Base-by-base conservation (phyloP, 345 rosid species). In the Physaria fendleri region DNA sequence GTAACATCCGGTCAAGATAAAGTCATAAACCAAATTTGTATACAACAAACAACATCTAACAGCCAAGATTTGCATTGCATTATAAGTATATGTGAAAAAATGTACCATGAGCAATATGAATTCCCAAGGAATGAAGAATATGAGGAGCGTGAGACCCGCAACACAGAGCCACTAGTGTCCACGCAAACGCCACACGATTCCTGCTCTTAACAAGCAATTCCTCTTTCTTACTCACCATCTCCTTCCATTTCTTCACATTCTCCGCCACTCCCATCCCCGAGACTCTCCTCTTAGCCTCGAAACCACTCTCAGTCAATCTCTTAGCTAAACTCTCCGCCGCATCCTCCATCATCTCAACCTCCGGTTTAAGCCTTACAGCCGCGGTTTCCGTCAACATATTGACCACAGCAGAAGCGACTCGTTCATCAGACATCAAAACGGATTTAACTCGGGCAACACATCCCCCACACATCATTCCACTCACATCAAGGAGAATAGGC, bases 381-480 rank as follows among this genome's bases (percentile, higher is more conserved):
- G 88, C 94, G 33, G 95, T 83, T 71, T 93, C 97, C 0, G 90
- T 88, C 81, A 93, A 47, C 85, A 93, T 72, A 72, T 93, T 93
- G 74, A 93, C 97, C 43, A 71, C 95, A 7, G 71, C 95, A 18
- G 97, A 93, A 8, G 82, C 89, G 49, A 92, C 98, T 27, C 93
- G 82, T 4, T 74, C 79, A 66, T 86, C 98, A 29, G 93, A 58
- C 29, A 85, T 75, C 56, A 88, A 64, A 20, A 92, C 60, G 21
- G 91, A 81, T 50, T 79, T 84, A 69, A 92, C 97, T 18, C 97
- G 87, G 8, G 94, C 76, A 5, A 85, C 97, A 52, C 98, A 92
- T 16, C 86, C 85, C 28, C 97, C 98, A 62, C 95, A 93, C 95
- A 93, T 89, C 95, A 88, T 88, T 44, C 95, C 95, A 38, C 71